Conservation (phyloP, 2,329 filamentous ascomycete species). For the Aureobasidium sp. region DNA sequence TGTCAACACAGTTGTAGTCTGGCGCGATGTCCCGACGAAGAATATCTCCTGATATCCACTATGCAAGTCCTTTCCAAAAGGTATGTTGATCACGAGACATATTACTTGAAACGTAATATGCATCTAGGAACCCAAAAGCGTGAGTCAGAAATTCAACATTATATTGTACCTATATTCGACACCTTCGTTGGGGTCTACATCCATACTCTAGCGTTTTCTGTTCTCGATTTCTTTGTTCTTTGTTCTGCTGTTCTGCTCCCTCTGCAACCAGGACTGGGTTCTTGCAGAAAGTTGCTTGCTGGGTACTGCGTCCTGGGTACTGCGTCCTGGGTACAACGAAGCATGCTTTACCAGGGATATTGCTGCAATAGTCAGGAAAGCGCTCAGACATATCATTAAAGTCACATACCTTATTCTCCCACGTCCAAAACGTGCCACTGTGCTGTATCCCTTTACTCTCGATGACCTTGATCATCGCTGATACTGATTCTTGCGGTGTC, state of each 20-base stretch:
- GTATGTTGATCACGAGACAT: neutral
- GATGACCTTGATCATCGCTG: slow-evolving; percentile 43
- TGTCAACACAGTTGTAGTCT: too few species aligned
- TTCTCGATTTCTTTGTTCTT: neutral
- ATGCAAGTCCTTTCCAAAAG: neutral
- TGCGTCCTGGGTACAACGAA: neutral
- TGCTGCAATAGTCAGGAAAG: slow-evolving; percentile 13
- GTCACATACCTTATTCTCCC: slow-evolving; percentile 34
- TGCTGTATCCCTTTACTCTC: slow-evolving; percentile 39
- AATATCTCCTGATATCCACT: too few species aligned
- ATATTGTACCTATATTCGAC: neutral
- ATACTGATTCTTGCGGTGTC: slow-evolving; percentile 40
- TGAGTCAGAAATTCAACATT: neutral
- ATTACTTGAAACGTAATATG: neutral
- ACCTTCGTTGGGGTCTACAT: neutral
- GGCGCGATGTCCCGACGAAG: neutral
- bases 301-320: neutral
- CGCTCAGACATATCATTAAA: neutral
- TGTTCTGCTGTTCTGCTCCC: neutral
- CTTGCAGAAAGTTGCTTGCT: neutral
- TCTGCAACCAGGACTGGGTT: neutral
- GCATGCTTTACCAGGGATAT: slow-evolving; percentile 21
- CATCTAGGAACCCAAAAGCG: neutral
- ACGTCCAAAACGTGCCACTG: slow-evolving; percentile 49
- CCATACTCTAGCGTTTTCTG: neutral